phyloP scores from a whole-genome alignment of 805 yeast genomes.

The Ogataea neopini region DNA sequence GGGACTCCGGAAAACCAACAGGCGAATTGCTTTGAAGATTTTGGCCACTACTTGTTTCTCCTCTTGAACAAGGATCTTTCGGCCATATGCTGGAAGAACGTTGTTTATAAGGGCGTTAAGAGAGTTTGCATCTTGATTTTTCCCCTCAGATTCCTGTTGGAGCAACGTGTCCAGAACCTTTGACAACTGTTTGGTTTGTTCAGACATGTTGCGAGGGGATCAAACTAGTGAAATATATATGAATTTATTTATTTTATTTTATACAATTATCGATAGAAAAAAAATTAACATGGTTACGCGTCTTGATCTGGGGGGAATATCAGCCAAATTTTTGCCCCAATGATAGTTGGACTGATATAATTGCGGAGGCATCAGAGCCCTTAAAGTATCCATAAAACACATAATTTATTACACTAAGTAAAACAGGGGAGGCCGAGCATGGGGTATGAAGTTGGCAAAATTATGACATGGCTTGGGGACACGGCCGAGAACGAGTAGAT shows the following conservation, averaged over 20 bases:
- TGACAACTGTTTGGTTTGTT: slow-evolving; percentile 30
- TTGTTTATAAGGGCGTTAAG: slow-evolving; percentile 31
- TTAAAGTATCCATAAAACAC: not conserved
- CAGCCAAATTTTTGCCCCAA: no score
- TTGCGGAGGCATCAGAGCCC: no score
- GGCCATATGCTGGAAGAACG: slow-evolving; percentile 31
- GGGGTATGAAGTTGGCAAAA: not conserved
- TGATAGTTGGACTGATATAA: no score
- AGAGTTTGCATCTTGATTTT: slow-evolving; percentile 31
- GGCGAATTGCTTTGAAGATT: slow-evolving; percentile 31
- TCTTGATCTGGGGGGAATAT: slow-evolving; percentile 1
- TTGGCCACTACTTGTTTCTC: slow-evolving; percentile 27
- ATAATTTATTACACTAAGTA: slow-evolving; percentile 2
- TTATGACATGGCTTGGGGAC: slow-evolving; percentile 1
- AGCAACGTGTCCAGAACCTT: slow-evolving; percentile 31
- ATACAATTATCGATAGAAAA: not conserved
- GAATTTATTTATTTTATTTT: not conserved
- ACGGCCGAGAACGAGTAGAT: slow-evolving; percentile 1
- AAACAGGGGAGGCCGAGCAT: not conserved
- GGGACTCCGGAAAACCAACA: slow-evolving; percentile 26
- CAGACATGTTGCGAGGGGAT: slow-evolving; percentile 16
- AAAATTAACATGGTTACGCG: not conserved
- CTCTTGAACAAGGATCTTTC: slow-evolving; percentile 13
- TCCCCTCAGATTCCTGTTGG: slow-evolving; percentile 27
- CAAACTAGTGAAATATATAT: not conserved